Base-by-base conservation (phyloP, 371 early-diverging fungal genomes). In the Syncephalastrum monosporum region DNA sequence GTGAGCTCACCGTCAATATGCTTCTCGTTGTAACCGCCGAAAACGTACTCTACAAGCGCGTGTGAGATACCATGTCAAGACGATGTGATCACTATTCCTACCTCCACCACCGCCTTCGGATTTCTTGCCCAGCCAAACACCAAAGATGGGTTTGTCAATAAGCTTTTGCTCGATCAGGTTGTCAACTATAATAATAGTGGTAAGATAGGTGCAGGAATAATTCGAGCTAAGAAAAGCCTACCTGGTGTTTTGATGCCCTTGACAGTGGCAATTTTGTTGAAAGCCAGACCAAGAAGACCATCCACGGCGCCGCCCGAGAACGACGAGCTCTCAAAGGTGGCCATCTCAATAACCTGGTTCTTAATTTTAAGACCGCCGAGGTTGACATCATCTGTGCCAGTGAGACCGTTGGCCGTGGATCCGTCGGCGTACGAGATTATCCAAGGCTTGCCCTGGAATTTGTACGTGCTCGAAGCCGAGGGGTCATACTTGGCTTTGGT, bases 61-160 rank as follows among this genome's bases (percentile, higher is more conserved):
- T 50, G 12, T 33, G 38, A 33, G 38, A 33, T 12, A 10, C 10
- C 10, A 33, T 33, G 12, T 8, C 2, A 33, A 0, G 8, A 13
- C 41, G n/a, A 6, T 42, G 15, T 33, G 38, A 10, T 10, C 10
- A 10, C 1, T 33, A 10, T 33, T 33, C 42, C 53, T 61, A 71
- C 71, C 72, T 59, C 74, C 79, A 24, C 79, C 79, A 17, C 79
- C 79, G 6, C 74, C 72, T 49, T 75, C 64, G 12, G 71, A 63
- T n/a, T 55, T 48, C 56, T 71, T 62, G 51, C 79, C 79, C 16
- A 75, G 59, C 66, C 63, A 78, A 15, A 75, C 75, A 55, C 78
- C 73, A 47, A 75, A 78, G 16, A 61, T 45, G 3, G 79, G 79
- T 15, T 55, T 42, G 23, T 56, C 38, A 17, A 78, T 75, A 48